Conservation (phyloP, 768 basidiomycete genomes). For the Exidia glandulosa region DNA sequence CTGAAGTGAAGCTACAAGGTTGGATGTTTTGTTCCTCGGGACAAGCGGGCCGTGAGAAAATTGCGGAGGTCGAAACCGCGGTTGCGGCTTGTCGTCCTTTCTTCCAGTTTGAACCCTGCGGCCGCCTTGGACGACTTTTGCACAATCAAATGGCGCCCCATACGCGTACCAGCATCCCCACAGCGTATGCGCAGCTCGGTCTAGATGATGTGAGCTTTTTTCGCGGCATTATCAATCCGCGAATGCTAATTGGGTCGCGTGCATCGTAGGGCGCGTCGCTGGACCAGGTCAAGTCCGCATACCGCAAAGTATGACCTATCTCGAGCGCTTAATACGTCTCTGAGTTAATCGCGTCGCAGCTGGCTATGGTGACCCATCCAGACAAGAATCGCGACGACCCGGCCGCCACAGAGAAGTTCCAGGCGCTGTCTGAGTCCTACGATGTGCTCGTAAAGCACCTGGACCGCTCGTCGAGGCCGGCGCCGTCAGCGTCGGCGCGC, state of each 20-base stretch:
- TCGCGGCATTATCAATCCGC: neutral
- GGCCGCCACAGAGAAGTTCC: constrained; percentile 58
- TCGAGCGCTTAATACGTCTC: neutral
- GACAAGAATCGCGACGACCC: constrained; percentile 64
- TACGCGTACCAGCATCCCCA: constrained; percentile 22
- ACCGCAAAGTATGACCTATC: constrained; percentile 45
- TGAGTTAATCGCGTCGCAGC: constrained; percentile 20
- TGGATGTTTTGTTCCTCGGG: too few relatives aligned
- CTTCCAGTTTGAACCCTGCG: too few relatives aligned
- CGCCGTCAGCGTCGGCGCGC: too few relatives aligned
- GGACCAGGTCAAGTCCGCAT: constrained; percentile 54
- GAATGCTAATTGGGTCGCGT: neutral
- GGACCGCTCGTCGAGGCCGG: constrained; percentile 24
- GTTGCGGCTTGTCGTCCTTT: too few relatives aligned
- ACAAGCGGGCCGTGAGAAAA: too few relatives aligned
- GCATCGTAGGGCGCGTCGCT: constrained; percentile 50
- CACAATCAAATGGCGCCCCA: constrained; percentile 27
- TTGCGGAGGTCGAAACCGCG: too few relatives aligned
- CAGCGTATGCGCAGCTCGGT: constrained; percentile 36
- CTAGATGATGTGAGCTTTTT: constrained; percentile 37
- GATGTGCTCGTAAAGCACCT: constrained; percentile 45
- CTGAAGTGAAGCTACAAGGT: too few relatives aligned
- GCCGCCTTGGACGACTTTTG: too few relatives aligned
- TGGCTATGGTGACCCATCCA: constrained; percentile 60
- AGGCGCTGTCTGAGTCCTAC: constrained; percentile 60